Conservation (phyloP, 139 green algal genomes). For the Chlorella sp. region DNA sequence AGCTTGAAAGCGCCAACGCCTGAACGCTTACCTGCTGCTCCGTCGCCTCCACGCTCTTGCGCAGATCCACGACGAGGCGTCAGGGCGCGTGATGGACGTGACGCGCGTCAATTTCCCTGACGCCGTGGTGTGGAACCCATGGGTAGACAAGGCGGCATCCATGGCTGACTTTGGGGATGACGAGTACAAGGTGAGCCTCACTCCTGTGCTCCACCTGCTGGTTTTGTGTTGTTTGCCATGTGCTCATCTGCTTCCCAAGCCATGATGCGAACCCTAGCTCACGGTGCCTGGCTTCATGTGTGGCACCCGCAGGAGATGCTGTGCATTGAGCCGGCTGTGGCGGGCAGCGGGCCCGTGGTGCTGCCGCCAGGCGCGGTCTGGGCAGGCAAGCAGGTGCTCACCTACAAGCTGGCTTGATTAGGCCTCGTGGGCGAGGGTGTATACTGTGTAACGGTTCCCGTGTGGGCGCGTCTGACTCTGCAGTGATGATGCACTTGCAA, state of each 20-base stretch:
- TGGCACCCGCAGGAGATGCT: conserved; percentile 48
- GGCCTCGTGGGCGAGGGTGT: too few relatives aligned
- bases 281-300: neutral
- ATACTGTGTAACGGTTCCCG: too few relatives aligned
- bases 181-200: conserved; percentile 58
- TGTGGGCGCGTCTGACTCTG: too few relatives aligned
- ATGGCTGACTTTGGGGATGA: conserved; percentile 75
- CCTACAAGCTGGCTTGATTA: too few relatives aligned
- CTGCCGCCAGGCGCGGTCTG: conserved; percentile 43
- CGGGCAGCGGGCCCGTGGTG: conserved; percentile 41
- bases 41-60: too few relatives aligned
- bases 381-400: conserved; percentile 33
- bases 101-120: conserved; percentile 40
- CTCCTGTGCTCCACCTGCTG: neutral
- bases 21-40: too few relatives aligned
- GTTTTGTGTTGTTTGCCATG: too few relatives aligned
- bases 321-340: conserved; percentile 66
- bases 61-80: conserved; percentile 13
- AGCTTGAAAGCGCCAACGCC: too few relatives aligned
- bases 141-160: conserved; percentile 51
- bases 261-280: neutral
- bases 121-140: conserved; percentile 80
- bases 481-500: too few relatives aligned
- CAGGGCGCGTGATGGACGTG: conserved; percentile 29
- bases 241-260: neutral